Evolutionary conservation across 805 yeast genomes (phyloP).

Genomic region (Maudiozyma turicensis): DNA sequence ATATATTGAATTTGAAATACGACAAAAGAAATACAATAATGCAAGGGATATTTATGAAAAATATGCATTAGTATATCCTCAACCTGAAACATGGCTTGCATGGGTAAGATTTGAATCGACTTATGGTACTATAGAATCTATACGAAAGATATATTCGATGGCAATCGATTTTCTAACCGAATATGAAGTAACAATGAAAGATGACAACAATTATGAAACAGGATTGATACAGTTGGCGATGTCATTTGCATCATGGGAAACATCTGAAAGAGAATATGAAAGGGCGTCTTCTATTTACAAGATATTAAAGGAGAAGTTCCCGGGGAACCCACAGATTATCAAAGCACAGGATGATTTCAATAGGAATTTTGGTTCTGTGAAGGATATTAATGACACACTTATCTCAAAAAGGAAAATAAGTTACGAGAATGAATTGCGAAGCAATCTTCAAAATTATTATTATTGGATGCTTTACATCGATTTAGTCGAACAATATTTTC

Average conservation of each 20-base stretch:
- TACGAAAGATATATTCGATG: conserved; percentile 55
- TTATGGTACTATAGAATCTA: conserved; percentile 36
- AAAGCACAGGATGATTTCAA: conserved; percentile 49
- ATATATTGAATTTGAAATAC: conserved; percentile 58
- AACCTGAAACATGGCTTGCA: conserved; percentile 51
- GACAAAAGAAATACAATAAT: conserved; percentile 50
- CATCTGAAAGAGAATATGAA: conserved; percentile 46
- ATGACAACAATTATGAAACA: conserved; percentile 21
- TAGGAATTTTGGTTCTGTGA: conserved; percentile 49
- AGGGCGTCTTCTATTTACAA: conserved; percentile 51
- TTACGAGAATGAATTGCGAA: conserved; percentile 41
- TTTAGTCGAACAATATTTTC: conserved; percentile 35
- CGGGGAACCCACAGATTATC: conserved; percentile 30
- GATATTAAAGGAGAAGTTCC: conserved; percentile 39
- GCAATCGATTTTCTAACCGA: conserved; percentile 47
- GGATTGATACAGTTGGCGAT: conserved; percentile 34
- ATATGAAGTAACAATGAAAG: conserved; percentile 4
- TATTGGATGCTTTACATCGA: conserved; percentile 74
- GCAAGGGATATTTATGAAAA: conserved; percentile 50
- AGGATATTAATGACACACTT: conserved; percentile 44
- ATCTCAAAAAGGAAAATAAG: conserved; percentile 42
- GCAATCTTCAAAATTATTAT: conserved; percentile 53
- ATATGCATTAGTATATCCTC: conserved; percentile 45
- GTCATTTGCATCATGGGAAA: conserved; percentile 62
- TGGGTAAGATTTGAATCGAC: conserved; percentile 69